These are phyloP conservation scores for Mycena chlorophos DNA, from an alignment of 768 basidiomycete species.

Conservation along the genomic window DNA sequence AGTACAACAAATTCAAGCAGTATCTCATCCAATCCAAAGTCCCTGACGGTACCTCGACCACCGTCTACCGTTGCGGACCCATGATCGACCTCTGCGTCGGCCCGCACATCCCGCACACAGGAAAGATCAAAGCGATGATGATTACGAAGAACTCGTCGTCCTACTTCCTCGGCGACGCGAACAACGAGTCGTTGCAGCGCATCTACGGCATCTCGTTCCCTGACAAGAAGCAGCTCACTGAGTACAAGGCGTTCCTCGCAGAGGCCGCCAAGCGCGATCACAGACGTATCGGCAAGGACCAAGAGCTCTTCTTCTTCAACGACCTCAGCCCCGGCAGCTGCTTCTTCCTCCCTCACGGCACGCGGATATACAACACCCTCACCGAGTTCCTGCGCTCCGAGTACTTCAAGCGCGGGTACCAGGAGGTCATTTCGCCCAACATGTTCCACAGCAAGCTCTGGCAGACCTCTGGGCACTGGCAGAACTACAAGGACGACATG, in stretches of 20 bases:
- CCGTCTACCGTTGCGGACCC: conserved; percentile 97
- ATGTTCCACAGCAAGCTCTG: conserved; percentile 96
- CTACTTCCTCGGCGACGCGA: conserved; percentile 93
- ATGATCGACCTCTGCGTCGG: conserved; percentile 98
- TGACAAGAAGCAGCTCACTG: conserved; percentile 90
- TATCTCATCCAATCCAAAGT: conserved; percentile 95
- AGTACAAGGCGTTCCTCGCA: conserved; percentile 93
- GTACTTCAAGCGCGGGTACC: conserved; percentile 94
- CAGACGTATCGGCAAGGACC: conserved; percentile 94
- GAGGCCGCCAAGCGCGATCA: conserved; percentile 99
- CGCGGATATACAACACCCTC: conserved; percentile 93
- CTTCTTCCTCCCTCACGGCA: conserved; percentile 97
- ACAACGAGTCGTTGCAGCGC: conserved; percentile 92
- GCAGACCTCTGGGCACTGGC: conserved; percentile 98
- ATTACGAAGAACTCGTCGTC: conserved; percentile 98
- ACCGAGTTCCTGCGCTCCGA: conserved; percentile 90
- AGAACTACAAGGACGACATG: conserved; percentile 98
- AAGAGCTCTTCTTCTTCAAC: conserved; percentile 99
- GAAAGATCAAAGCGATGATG: conserved; percentile 96
- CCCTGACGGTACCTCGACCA: conserved; percentile 93
- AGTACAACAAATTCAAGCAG: conserved; percentile 99
- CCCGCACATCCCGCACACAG: conserved; percentile 97
- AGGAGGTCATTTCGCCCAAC: conserved; percentile 98
- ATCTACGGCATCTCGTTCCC: conserved; percentile 99
- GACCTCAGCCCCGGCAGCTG: conserved; percentile 92